Conservation (phyloP, 441 rosid genomes). For the Isatis lusitanica region DNA sequence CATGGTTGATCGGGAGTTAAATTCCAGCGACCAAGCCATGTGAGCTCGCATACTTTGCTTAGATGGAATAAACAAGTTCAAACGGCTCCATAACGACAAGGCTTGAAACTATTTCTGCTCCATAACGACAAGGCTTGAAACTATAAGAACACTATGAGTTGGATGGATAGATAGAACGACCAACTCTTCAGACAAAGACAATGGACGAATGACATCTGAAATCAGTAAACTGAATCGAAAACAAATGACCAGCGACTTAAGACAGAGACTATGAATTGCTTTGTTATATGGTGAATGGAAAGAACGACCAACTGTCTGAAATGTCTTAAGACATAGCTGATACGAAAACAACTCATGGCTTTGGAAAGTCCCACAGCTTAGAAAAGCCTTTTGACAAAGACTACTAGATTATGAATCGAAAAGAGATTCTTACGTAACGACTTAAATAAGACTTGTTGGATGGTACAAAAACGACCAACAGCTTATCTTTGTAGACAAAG, state of each 20-base stretch:
- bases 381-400: background rate
- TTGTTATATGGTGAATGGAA: background rate
- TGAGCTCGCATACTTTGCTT: constrained; percentile 73
- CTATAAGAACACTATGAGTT: too few species aligned
- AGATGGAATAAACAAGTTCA: too few species aligned
- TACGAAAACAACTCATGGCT: background rate
- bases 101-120: too few species aligned
- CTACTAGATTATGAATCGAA: background rate
- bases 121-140: too few species aligned
- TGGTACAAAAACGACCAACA: too few species aligned
- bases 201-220: too few species aligned
- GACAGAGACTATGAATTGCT: background rate
- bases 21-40: constrained; percentile 64
- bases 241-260: background rate
- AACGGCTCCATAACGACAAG: too few species aligned
- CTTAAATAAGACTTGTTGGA: too few species aligned
- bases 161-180: too few species aligned
- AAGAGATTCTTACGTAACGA: background rate
- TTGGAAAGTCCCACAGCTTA: background rate
- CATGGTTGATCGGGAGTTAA: constrained; percentile 76
- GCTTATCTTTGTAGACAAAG: too few species aligned
- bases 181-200: too few species aligned
- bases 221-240: background rate
- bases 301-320: background rate
- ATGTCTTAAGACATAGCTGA: background rate